Evolutionary conservation across 1,139 yeast genomes (phyloP), one percentile per base, ranked within the genome.

Genomic region (Pichia sp.): DNA sequence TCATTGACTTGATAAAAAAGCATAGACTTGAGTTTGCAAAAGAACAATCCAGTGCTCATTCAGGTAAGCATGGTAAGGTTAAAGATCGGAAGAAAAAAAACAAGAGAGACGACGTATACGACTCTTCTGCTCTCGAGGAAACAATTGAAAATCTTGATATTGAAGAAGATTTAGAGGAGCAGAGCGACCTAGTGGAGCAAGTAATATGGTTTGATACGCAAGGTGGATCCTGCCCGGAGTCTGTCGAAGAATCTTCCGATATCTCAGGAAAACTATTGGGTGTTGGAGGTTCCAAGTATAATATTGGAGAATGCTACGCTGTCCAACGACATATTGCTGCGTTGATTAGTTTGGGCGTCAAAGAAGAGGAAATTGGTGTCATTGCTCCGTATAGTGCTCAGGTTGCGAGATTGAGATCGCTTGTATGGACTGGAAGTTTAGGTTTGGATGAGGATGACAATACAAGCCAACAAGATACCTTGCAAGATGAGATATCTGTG

Each of bases 301-400:
- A 92, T 67, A 88, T 84, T 53, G 81, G 84, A 70, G 97, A 92
- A 67, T 83, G 83, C 0, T 68, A 74, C 47, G 67, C 90, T 36
- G 93, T 83, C 0, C 63, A 73, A 47, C 69, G 76, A 41, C 93
- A 92, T 64, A 73, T 88, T 8, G 65, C 70, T 13, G 67, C 72
- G 30, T 72, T 92, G 44, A 54, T 84, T 1, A 65, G 64, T 0
- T 64, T 74, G 4, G 85, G 86, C 3, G 79, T 85, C 0, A 54
- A 64, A 1, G 75, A 77, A 43, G 70, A 72, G 5, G 76, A 76
- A 53, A 88, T 92, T 58, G 97, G 97, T 13, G 73, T 92, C 0
- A 90, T 92, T 45, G 82, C 97, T 0, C 97, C 97, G 0, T 92
- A 92, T 68, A 85, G 81, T 63, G 96, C 96, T 0, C 98, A 92